phyloP scores from a whole-genome alignment of 352 stramenopile species.

The Phytophthora idaei region DNA sequence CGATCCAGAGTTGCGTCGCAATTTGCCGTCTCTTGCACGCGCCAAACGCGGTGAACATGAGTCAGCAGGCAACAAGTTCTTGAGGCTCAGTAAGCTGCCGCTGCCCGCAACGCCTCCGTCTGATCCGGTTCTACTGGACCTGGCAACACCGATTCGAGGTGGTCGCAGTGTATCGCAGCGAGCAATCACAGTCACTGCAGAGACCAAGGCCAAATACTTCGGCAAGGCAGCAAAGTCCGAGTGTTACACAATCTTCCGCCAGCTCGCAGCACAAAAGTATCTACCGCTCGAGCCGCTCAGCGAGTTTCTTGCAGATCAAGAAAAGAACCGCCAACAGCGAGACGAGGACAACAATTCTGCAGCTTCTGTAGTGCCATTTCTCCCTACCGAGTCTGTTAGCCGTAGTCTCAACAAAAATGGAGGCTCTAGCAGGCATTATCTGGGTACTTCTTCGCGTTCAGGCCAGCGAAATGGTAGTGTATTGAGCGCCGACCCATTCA shows the following conservation, averaged over 20 bases:
- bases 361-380: slow-evolving; percentile 7
- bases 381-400: slow-evolving; percentile 2
- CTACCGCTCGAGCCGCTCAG: slow-evolving; percentile 53
- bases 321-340: slow-evolving; percentile 23
- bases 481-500: slow-evolving; percentile 43
- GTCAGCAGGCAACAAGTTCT: slow-evolving; percentile 62
- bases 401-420: slow-evolving; percentile 5
- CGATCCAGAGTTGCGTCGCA: slow-evolving; percentile 59
- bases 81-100: slow-evolving; percentile 64
- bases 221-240: slow-evolving; percentile 51
- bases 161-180: slow-evolving; percentile 36
- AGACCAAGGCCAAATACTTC: slow-evolving; percentile 77
- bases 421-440: slow-evolving; percentile 1
- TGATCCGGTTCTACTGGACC: slow-evolving; percentile 43
- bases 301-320: slow-evolving; percentile 55
- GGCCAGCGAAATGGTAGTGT: slow-evolving; percentile 14
- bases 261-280: slow-evolving; percentile 71
- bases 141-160: slow-evolving; percentile 30
- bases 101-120: slow-evolving; percentile 33
- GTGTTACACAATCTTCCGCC: slow-evolving; percentile 71
- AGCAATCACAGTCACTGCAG: slow-evolving; percentile 47
- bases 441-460: slow-evolving; percentile 11
- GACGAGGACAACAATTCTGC: slow-evolving; percentile 23
- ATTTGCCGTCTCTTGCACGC: slow-evolving; percentile 61
- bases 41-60: slow-evolving; percentile 53